These are phyloP conservation scores for Linum lewisii DNA, from an alignment of 345 rosid species.

Conservation along the genomic window DNA sequence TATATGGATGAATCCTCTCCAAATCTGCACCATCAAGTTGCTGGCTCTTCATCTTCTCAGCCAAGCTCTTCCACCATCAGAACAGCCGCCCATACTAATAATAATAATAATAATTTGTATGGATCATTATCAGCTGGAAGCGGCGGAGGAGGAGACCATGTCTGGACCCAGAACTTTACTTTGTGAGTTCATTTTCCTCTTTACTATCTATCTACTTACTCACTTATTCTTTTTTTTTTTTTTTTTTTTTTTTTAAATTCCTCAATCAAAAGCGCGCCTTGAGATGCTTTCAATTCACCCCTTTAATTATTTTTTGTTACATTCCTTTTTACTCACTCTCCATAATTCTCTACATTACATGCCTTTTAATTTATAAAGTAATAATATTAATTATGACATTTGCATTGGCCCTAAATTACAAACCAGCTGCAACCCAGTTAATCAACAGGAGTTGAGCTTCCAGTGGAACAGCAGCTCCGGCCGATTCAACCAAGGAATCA, in stretches of 20 bases:
- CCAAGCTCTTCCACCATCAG: background rate
- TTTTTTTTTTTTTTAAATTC: no score
- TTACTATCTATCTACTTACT: background rate
- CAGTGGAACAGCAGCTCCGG: background rate
- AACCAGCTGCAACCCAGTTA: no score
- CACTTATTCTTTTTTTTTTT: background rate
- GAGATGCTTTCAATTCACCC: no score
- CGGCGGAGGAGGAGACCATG: background rate
- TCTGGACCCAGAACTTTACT: constrained; percentile 4
- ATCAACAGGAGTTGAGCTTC: background rate
- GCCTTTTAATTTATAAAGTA: no score
- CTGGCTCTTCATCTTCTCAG: background rate
- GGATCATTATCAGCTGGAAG: background rate
- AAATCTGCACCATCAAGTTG: background rate
- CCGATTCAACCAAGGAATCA: background rate
- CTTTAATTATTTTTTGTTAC: no score
- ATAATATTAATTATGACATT: no score
- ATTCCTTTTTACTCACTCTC: no score
- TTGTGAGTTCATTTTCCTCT: constrained; percentile 4
- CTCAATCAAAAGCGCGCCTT: no score
- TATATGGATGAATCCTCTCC: background rate
- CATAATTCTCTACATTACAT: no score
- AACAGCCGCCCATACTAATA: background rate
- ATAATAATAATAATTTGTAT: no score
- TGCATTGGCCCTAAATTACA: no score